Conservation (phyloP, 306 rosid species). For the Erythrophleum fordii region DNA sequence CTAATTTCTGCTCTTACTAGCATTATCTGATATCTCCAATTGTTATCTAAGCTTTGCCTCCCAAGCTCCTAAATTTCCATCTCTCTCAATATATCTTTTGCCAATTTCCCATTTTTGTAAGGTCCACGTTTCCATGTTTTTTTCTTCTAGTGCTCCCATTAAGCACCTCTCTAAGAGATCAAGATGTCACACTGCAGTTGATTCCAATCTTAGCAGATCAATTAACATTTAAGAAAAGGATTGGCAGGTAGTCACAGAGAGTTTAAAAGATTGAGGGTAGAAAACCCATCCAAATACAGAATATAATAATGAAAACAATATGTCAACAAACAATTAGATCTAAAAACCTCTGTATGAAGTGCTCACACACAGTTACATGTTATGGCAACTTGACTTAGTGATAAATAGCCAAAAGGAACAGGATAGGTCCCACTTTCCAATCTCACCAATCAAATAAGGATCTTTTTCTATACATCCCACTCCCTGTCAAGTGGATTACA, state of each 20-base stretch:
- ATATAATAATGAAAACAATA: not conserved
- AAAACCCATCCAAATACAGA: not conserved
- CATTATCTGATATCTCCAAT: not conserved
- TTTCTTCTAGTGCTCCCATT: not conserved
- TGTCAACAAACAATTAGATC: slow-evolving; percentile 2
- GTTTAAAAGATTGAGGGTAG: not conserved
- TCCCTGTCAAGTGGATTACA: slow-evolving; percentile 5
- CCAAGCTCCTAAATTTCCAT: not conserved
- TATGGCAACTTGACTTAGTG: not conserved
- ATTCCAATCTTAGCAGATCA: not conserved
- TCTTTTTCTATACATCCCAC: not conserved
- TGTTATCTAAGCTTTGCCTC: not conserved
- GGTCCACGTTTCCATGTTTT: not conserved
- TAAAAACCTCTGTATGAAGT: not conserved
- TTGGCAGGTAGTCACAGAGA: not conserved
- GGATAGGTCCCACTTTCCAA: not conserved
- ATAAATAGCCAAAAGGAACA: not conserved
- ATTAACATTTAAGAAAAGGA: not conserved
- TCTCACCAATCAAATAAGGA: slow-evolving; percentile 12
- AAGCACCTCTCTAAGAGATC: slow-evolving; percentile 8
- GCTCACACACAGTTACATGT: not conserved
- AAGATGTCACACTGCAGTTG: slow-evolving; percentile 2
- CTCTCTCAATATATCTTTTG: not conserved
- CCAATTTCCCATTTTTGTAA: not conserved
- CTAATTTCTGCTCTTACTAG: slow-evolving; percentile 4